Evolutionary conservation across 805 yeast species (phyloP).

Genomic region (Brettanomyces custersianus): DNA sequence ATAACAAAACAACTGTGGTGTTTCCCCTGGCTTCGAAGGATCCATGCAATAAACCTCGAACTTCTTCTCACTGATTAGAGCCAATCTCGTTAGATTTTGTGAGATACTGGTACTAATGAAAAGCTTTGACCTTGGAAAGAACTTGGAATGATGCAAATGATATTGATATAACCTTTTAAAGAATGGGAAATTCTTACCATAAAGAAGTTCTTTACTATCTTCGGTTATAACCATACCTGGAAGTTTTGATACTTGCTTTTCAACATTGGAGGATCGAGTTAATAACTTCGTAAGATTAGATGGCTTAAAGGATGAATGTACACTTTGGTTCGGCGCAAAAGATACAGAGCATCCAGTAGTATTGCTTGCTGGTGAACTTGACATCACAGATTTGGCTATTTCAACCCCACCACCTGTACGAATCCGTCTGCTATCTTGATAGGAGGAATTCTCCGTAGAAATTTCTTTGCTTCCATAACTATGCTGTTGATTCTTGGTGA

Average conservation of each 20-base stretch:
- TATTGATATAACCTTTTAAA: constrained; percentile 55
- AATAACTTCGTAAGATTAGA: constrained; percentile 16
- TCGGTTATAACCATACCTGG: constrained; percentile 2
- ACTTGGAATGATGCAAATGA: constrained; percentile 39
- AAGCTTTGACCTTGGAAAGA: constrained; percentile 38
- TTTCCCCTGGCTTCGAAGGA: constrained; percentile 29
- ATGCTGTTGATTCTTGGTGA: background rate
- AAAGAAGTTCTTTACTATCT: constrained; percentile 48
- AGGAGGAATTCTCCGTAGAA: background rate
- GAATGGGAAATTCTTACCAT: constrained; percentile 75
- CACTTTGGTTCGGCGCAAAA: constrained; percentile 12
- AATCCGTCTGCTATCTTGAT: background rate
- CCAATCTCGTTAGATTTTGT: constrained; percentile 57
- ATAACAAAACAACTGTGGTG: constrained; percentile 54
- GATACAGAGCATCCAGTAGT: constrained; percentile 13
- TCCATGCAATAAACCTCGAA: constrained; percentile 68
- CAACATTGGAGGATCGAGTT: constrained; percentile 16
- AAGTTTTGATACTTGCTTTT: constrained; percentile 5
- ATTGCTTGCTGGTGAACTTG: constrained; percentile 9
- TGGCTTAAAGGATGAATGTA: constrained; percentile 12
- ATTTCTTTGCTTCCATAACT: background rate
- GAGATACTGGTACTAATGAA: constrained; percentile 52
- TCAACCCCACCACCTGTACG: background rate
- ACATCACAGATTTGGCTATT: background rate
- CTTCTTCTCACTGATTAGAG: constrained; percentile 52